Conservation (phyloP, 2,329 filamentous ascomycete species). For the Colletotrichum tropicicola region DNA sequence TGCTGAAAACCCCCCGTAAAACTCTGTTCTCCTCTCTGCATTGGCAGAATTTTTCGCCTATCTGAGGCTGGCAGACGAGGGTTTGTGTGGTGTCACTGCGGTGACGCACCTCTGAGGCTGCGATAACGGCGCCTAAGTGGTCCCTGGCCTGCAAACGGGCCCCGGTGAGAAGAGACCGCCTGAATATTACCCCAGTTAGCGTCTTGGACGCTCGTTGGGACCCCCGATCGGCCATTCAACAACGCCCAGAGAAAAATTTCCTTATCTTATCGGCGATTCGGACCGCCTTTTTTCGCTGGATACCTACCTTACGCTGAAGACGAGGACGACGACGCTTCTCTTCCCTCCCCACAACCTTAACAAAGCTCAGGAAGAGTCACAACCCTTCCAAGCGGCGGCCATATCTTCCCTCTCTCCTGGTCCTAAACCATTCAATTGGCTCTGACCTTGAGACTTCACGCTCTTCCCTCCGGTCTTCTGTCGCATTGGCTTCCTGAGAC, state of each 20-base stretch:
- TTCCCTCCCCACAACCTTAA: constrained; percentile 20
- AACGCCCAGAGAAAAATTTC: constrained; percentile 32
- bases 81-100: constrained; percentile 21
- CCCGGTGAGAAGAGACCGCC: constrained; percentile 1
- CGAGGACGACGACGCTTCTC: constrained; percentile 10
- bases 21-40: constrained; percentile 17
- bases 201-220: constrained; percentile 20
- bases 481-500: constrained; percentile 16
- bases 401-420: constrained; percentile 22
- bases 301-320: no score
- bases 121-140: constrained; percentile 29
- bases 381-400: constrained; percentile 25
- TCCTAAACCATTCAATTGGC: constrained; percentile 32
- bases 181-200: constrained; percentile 17
- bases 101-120: constrained; percentile 16
- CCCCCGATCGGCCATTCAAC: constrained; percentile 28
- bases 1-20: constrained; percentile 7
- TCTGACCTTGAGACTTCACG: constrained; percentile 22
- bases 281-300: constrained; percentile 30
- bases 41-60: constrained; percentile 25
- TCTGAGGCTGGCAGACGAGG: constrained; percentile 6
- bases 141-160: constrained; percentile 17
- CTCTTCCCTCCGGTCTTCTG: constrained; percentile 10
- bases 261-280: constrained; percentile 32
- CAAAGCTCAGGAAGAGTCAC: constrained; percentile 30